These are phyloP conservation scores for Candida odintsovae DNA, from an alignment of 805 yeast genomes.

Conservation along the genomic window DNA sequence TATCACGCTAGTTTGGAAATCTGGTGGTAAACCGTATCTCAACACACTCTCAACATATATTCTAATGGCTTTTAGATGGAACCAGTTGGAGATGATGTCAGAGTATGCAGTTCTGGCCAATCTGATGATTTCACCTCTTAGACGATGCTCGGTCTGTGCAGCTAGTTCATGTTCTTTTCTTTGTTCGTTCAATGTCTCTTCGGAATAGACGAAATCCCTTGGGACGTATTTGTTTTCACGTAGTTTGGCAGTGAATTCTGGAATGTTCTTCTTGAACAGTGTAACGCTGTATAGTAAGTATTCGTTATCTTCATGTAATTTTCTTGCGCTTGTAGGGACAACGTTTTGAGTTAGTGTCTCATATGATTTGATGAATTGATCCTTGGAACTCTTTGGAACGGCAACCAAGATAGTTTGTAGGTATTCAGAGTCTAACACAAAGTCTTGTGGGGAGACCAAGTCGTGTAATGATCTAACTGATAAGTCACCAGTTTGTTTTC, in stretches of 20 bases:
- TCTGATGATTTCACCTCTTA: constrained; percentile 73
- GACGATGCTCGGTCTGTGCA: constrained; percentile 62
- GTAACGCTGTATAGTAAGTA: constrained; percentile 72
- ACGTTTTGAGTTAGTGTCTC: constrained; percentile 77
- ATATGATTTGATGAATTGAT: constrained; percentile 61
- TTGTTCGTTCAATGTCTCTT: constrained; percentile 63
- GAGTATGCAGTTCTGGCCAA: constrained; percentile 85
- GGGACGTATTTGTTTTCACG: constrained; percentile 90
- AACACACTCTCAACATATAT: constrained; percentile 89
- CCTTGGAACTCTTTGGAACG: constrained; percentile 63
- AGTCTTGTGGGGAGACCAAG: constrained; percentile 75
- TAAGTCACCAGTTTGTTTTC: constrained; percentile 90
- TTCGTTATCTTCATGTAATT: constrained; percentile 68
- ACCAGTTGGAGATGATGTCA: constrained; percentile 81
- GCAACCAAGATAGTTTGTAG: constrained; percentile 82
- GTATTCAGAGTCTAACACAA: constrained; percentile 82
- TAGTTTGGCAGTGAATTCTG: constrained; percentile 61
- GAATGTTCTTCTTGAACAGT: constrained; percentile 73
- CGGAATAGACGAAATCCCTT: constrained; percentile 85
- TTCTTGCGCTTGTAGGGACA: constrained; percentile 83
- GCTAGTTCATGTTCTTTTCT: constrained; percentile 77
- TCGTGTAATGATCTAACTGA: constrained; percentile 88
- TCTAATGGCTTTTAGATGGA: constrained; percentile 83
- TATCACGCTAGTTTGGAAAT: constrained; percentile 53
- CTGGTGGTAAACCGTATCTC: constrained; percentile 96